Conservation (phyloP, 768 basidiomycete species). For the Hygrocybe coccinea region DNA sequence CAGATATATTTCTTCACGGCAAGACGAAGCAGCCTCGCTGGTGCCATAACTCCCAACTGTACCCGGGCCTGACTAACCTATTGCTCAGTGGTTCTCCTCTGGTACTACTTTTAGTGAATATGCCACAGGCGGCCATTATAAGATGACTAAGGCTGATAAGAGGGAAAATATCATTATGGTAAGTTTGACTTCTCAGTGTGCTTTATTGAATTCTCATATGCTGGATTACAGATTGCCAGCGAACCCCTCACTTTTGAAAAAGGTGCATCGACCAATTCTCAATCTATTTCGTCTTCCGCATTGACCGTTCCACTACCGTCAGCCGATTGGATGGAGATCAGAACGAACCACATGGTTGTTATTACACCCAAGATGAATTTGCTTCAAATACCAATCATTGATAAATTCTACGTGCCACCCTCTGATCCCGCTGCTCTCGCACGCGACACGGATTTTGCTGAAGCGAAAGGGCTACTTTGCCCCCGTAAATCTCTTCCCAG, state of each 20-base stretch:
- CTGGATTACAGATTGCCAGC: constrained; percentile 61
- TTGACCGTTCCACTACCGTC: constrained; percentile 4
- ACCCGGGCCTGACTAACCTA: constrained; percentile 3
- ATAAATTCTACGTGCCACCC: constrained; percentile 87
- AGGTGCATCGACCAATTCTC: constrained; percentile 39
- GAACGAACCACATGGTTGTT: constrained; percentile 91
- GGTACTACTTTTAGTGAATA: constrained; percentile 93
- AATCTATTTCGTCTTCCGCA: background rate
- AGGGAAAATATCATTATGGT: constrained; percentile 95
- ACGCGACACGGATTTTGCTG: constrained; percentile 78
- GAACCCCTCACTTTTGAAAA: constrained; percentile 97
- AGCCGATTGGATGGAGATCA: constrained; percentile 99
- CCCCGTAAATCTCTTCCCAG: constrained; percentile 36
- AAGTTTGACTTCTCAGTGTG: constrained; percentile 15
- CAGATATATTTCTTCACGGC: constrained; percentile 87
- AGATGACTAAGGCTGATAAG: constrained; percentile 94
- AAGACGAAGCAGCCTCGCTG: constrained; percentile 89
- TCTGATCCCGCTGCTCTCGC: constrained; percentile 68
- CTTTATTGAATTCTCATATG: background rate
- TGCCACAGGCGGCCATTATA: constrained; percentile 82
- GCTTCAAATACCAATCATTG: constrained; percentile 88
- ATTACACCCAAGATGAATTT: constrained; percentile 96
- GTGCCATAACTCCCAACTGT: constrained; percentile 34
- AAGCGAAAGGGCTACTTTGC: constrained; percentile 78
- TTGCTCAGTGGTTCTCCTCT: constrained; percentile 81